Base-by-base conservation (phyloP, 2,329 filamentous ascomycete species). In the Cordyceps militaris region DNA sequence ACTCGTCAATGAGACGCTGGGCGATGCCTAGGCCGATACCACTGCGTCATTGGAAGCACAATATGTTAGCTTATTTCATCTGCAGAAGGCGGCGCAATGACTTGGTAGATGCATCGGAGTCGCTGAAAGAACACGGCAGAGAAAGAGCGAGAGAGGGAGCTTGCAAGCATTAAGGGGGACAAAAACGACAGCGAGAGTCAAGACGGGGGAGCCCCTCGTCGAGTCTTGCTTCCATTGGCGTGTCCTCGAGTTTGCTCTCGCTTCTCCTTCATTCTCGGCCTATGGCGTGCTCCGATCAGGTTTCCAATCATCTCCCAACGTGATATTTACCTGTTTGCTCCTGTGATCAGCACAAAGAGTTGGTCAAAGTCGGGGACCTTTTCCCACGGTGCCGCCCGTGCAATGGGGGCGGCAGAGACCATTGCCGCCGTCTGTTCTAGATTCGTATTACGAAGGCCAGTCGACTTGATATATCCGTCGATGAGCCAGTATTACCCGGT, bases 1-100 rank as follows among this genome's bases (percentile, higher is more conserved):
- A 97, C 66, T 96, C 89, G 75, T 96, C 90, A 65, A 96, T 93
- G 58, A 96, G 79, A 60, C 91, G 89, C 67, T 88, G 84, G 69
- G 88, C 89, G 64, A 89, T 91, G 57, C 87, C 86, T 65, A 93
- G 88, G 46, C 93, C 93, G 46, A 97, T 84, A 60, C 93, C 93
- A 69, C 93, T 97, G 16, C 44, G 34, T 26, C 23, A 44, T 65
- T 47, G 16, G 34, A 16, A 47, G 21, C 14, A 48, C 26, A 11
- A 21, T 19, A 5, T 43, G 54, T 56, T 56, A 56, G 54, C 54
- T 34, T 36, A 4, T 21, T 16, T 36, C 21, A 21, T 42, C 19
- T 21, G 42, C 4, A 28, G 23, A 11, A 9, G 4, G 7, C 4
- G 16, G 1, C 3, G 14, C 24, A 26, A 10, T n/a, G 26, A n/a